A percentile compares a stretch with the other conserved stretches of the same genome.
Evolutionary conservation across 2,329 filamentous ascomycete genomes (phyloP).

Genomic region (Akanthomyces uredinophilus): DNA sequence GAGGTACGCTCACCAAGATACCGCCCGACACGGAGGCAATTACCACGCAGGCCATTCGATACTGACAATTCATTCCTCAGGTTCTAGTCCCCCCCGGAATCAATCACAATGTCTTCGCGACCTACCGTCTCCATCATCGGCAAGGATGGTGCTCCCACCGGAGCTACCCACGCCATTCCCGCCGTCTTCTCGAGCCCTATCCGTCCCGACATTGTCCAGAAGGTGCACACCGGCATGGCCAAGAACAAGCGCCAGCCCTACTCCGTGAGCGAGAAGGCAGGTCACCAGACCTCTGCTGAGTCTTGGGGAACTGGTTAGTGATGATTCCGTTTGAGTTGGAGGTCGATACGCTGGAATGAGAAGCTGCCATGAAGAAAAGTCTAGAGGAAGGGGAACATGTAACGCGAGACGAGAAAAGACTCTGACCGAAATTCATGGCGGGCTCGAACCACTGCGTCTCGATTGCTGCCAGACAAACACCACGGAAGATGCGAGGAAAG

Average conservation of each 20-base stretch:
- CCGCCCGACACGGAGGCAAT: background rate
- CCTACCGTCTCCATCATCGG: conserved; percentile 96
- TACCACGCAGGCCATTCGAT: background rate
- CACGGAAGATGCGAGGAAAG: background rate
- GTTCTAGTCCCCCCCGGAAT: conserved; percentile 30
- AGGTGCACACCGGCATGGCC: conserved; percentile 97
- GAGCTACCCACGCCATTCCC: conserved; percentile 85
- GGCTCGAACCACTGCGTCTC: background rate
- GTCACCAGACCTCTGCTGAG: conserved; percentile 99
- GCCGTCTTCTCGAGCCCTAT: conserved; percentile 97
- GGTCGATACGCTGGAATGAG: conserved; percentile 2
- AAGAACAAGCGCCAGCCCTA: conserved; percentile 99
- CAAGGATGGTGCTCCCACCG: conserved; percentile 89
- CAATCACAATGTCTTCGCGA: conserved; percentile 78
- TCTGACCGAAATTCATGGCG: background rate
- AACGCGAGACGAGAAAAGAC: background rate
- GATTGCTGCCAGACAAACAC: background rate
- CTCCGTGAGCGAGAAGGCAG: conserved; percentile 99
- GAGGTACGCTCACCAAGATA: conserved; percentile 27
- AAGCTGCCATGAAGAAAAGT: background rate
- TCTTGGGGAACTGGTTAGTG: conserved; percentile 98
- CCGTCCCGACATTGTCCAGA: conserved; percentile 98
- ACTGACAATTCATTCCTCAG: conserved; percentile 18
- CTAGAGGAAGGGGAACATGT: background rate
- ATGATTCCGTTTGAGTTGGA: background rate